Conservation (phyloP, 23 red algal genomes). For the Pyropia yezoensis region DNA sequence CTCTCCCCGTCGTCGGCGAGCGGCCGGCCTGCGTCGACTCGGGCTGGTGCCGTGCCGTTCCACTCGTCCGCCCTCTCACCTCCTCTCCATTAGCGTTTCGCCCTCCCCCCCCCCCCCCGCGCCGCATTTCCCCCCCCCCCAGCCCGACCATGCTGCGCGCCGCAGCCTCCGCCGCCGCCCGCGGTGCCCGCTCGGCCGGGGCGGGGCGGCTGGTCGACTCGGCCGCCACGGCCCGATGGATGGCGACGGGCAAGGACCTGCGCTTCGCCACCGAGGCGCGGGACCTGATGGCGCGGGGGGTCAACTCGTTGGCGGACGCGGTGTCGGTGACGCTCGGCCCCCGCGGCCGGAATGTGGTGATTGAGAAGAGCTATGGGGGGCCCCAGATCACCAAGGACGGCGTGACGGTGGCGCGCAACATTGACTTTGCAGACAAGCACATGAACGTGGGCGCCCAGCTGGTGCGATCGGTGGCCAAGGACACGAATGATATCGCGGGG, state of each 20-base stretch:
- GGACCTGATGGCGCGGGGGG: constrained; percentile 93
- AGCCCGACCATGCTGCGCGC: not conserved
- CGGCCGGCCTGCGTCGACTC: no score
- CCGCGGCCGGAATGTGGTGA: constrained; percentile 92
- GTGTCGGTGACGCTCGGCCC: constrained; percentile 84
- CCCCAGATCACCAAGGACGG: constrained; percentile 99
- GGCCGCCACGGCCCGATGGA: not conserved
- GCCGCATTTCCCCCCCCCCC: no score
- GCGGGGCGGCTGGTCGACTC: not conserved
- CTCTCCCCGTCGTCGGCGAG: no score
- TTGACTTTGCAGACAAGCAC: constrained; percentile 92
- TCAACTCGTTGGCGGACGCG: constrained; percentile 88
- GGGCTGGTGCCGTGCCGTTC: no score
- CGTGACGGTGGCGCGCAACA: constrained; percentile 93
- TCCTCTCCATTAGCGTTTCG: not conserved
- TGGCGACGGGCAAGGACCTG: constrained; percentile 84
- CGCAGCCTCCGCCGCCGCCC: not conserved
- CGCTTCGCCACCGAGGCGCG: constrained; percentile 87
- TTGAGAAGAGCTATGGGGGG: constrained; percentile 86
- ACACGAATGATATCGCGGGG: constrained; percentile 97
- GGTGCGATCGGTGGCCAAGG: constrained; percentile 77
- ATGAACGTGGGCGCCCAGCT: constrained; percentile 92
- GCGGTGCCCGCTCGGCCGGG: not conserved
- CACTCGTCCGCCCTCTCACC: not conserved
- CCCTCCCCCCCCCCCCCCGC: not conserved